Evolutionary conservation across 306 rosid species (phyloP).

Genomic region (Cicer cuneatum): DNA sequence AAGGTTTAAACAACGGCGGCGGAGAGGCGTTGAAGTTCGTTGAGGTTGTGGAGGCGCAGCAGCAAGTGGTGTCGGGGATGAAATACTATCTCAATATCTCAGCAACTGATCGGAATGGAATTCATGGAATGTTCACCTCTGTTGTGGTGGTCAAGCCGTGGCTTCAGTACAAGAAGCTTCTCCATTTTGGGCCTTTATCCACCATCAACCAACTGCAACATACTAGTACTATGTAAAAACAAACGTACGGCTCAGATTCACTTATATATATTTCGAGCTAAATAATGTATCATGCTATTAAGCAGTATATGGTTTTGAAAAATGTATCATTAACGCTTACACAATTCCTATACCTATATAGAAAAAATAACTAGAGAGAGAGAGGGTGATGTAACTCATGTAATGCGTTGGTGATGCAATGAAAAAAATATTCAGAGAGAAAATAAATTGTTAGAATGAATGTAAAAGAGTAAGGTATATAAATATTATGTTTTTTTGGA

Average conservation of each 20-base stretch:
- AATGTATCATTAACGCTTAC: too few species aligned
- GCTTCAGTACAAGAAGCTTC: slow-evolving; percentile 58
- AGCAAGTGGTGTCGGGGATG: slow-evolving; percentile 76
- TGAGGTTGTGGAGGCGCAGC: slow-evolving; percentile 77
- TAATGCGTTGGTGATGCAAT: too few species aligned
- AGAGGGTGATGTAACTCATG: too few species aligned
- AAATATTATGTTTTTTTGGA: too few species aligned
- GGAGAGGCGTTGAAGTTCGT: slow-evolving; percentile 50
- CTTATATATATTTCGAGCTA: not conserved
- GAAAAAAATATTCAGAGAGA: too few species aligned
- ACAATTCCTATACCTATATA: too few species aligned
- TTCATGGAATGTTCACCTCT: slow-evolving; percentile 51
- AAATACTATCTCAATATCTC: slow-evolving; percentile 67
- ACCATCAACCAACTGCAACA: not conserved
- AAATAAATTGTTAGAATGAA: too few species aligned
- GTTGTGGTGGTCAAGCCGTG: slow-evolving; percentile 79
- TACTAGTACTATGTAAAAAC: not conserved
- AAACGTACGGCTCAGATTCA: too few species aligned
- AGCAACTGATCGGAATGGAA: slow-evolving; percentile 48
- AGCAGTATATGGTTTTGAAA: too few species aligned
- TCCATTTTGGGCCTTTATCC: slow-evolving; percentile 59
- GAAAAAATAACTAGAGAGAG: too few species aligned
- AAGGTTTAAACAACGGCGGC: slow-evolving; percentile 4
- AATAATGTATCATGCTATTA: not conserved
- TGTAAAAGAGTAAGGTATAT: too few species aligned